Conservation (phyloP, 257 asterid species). For the Echites panduratus region DNA sequence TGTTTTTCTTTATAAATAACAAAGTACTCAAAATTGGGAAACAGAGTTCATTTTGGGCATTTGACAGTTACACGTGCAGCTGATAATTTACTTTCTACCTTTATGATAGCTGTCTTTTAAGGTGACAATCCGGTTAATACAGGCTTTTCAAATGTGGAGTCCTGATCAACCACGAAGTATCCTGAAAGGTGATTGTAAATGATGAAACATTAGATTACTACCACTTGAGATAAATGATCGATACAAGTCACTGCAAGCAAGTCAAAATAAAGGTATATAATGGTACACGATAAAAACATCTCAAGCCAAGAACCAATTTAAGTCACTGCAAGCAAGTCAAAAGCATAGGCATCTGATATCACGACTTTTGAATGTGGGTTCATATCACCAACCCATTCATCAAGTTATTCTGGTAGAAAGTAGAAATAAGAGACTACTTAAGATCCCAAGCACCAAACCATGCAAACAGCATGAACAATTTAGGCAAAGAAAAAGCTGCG, state of each 20-base stretch:
- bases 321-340: conserved; percentile 42
- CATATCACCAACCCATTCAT: conserved; percentile 80
- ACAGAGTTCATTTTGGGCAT: background rate
- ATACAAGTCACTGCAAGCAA: background rate
- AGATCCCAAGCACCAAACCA: background rate
- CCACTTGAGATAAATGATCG: background rate
- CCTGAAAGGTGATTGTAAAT: conserved; percentile 33
- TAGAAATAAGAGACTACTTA: conserved; percentile 10
- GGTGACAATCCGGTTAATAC: conserved; percentile 71
- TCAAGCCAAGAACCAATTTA: background rate
- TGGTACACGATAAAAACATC: background rate
- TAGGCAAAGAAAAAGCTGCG: conserved; percentile 6
- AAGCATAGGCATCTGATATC: conserved; percentile 62
- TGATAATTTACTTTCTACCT: conserved; percentile 44
- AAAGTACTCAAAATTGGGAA: background rate
- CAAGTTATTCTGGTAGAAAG: conserved; percentile 56
- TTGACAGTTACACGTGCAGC: background rate
- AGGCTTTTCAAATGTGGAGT: conserved; percentile 55
- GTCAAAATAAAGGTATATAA: background rate
- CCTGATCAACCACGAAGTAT: conserved; percentile 65
- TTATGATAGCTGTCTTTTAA: conserved; percentile 57
- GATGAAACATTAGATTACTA: background rate
- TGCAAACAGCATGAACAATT: background rate
- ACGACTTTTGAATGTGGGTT: conserved; percentile 67
- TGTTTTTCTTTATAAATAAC: background rate